Base-by-base conservation (phyloP, 2,329 filamentous ascomycete species). In the Didymosphaeria variabile region DNA sequence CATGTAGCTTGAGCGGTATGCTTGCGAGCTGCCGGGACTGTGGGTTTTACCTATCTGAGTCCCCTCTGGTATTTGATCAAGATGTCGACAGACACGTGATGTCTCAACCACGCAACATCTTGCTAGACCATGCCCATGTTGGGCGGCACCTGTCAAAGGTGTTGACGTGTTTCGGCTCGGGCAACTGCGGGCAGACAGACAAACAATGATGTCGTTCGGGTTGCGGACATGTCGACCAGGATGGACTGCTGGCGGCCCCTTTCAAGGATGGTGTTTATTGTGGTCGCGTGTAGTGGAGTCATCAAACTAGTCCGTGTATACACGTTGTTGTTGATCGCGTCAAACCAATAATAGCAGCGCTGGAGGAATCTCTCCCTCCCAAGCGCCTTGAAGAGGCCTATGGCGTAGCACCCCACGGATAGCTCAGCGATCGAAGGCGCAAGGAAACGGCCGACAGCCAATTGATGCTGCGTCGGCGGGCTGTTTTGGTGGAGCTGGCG, bases 401-500 rank as follows among this genome's bases (percentile, higher is more conserved):
- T 46, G 52, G 40, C 38, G 29, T 31, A 36, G 17, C 17, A 26
- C 47, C 40, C 19, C 23, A 19, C 38, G 59, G 65, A 65, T 64
- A 59, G 67, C 51, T 46, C 45, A 66, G 66, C 62, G 57, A 32
- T 57, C 62, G 47, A 34, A 58, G 45, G 55, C 60, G 62, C 58
- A 55, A 26, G 55, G 17, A 49, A 61, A 51, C 46, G 40, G 49
- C 57, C 51, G 57, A 44, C 46, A 54, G 56, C 69, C 66, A 69
- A 71, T 70, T 59, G 63, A 60, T 58, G 61, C 58, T 55, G 44
- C 32, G 52, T 47, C 29, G 17, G 54, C 59, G 42, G 19, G 54
- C 59, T 61, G 68, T 65, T 63, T 61, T 70, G 69, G 65, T 66
- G 63, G 34, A 53, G 36, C 38, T 44, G 21, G n/a, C 21, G 45